A percentile compares a stretch with the other conserved stretches of the same genome.
phyloP scores from a whole-genome alignment of 1,284 basidiomycete species.

The Sporisorium sorghi region DNA sequence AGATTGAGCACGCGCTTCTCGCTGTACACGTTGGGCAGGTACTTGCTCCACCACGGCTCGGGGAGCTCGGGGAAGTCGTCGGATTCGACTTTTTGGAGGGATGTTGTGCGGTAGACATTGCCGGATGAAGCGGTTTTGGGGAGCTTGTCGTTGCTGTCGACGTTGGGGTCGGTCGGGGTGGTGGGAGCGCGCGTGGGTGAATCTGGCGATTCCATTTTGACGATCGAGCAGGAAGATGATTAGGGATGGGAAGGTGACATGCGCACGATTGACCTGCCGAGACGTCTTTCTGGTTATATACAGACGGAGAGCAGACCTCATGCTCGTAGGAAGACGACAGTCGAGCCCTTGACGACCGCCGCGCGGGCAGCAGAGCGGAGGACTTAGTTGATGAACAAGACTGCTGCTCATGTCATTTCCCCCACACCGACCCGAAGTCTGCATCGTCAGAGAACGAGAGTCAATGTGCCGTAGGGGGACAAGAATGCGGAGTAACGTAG shows the following conservation, averaged over 20 bases:
- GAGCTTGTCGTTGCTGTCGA: conserved; percentile 19
- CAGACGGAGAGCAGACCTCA: neutral
- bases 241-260: too few relatives aligned
- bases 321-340: too few relatives aligned
- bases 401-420: neutral
- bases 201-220: conserved; percentile 29
- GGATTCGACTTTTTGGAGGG: conserved; percentile 7
- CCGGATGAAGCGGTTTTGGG: conserved; percentile 6
- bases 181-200: conserved; percentile 21
- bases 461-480: too few relatives aligned
- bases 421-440: neutral
- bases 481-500: too few relatives aligned
- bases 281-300: too few relatives aligned
- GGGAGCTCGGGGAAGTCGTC: conserved; percentile 26
- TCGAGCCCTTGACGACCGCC: too few relatives aligned
- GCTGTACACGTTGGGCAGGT: conserved; percentile 21
- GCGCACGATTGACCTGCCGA: too few relatives aligned
- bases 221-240: too few relatives aligned
- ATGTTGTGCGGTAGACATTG: conserved; percentile 14
- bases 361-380: neutral
- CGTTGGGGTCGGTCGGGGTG: neutral
- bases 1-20: conserved; percentile 35
- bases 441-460: neutral
- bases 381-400: neutral
- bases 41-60: conserved; percentile 35